These are phyloP conservation scores for Falciphora oryzae DNA, from an alignment of 2,329 filamentous ascomycete genomes.

Conservation along the genomic window DNA sequence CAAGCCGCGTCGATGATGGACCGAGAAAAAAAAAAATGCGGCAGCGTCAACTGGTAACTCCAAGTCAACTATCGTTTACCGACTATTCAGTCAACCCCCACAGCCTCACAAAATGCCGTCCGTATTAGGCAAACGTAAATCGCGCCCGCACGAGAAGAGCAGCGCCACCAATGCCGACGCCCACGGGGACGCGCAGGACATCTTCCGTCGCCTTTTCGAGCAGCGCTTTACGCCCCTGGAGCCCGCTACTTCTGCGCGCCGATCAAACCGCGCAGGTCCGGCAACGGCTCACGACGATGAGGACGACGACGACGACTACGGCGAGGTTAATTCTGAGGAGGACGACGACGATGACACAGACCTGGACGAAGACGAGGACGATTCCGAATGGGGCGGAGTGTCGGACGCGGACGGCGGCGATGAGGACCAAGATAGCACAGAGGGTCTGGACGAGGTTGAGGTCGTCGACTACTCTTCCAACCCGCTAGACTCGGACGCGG, in stretches of 20 bases:
- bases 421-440: not conserved
- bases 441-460: conserved; percentile 38
- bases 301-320: conserved; percentile 29
- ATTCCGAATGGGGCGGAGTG: conserved; percentile 57
- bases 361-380: conserved; percentile 27
- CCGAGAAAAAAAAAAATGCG: not conserved
- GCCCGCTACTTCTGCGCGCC: conserved; percentile 16
- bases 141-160: conserved; percentile 15
- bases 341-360: conserved; percentile 28
- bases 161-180: conserved; percentile 17
- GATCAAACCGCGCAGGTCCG: conserved; percentile 26
- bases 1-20: not conserved
- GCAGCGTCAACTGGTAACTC: not conserved
- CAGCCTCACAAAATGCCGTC: conserved; percentile 30
- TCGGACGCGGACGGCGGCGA: conserved; percentile 39
- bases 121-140: conserved; percentile 45
- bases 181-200: conserved; percentile 58
- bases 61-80: too few species aligned
- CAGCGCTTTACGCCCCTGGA: conserved; percentile 74
- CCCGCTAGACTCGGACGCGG: not conserved
- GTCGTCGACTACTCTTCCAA: conserved; percentile 50
- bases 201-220: conserved; percentile 83
- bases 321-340: conserved; percentile 19
- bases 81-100: too few species aligned
- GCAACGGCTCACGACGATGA: conserved; percentile 24